These are phyloP conservation scores for Salix viminalis DNA, from an alignment of 345 rosid genomes.

Conservation along the genomic window DNA sequence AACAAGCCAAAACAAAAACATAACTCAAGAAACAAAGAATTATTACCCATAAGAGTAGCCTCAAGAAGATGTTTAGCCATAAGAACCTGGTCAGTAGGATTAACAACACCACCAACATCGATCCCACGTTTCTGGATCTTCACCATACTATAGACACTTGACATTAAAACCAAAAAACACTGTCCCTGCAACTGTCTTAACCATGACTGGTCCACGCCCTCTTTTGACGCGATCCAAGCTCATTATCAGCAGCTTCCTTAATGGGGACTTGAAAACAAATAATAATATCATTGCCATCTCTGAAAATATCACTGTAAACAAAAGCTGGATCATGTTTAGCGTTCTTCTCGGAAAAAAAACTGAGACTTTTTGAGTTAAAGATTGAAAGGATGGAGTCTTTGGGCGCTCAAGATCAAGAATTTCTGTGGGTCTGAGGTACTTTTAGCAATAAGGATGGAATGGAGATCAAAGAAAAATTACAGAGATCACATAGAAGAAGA, in stretches of 20 bases:
- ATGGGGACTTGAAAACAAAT: conserved; percentile 28
- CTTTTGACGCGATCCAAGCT: conserved; percentile 27
- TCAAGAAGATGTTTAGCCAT: conserved; percentile 30
- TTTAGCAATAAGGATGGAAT: not conserved
- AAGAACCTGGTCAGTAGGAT: conserved; percentile 35
- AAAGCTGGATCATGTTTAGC: conserved; percentile 25
- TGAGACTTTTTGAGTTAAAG: too few relatives aligned
- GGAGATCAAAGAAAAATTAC: not conserved
- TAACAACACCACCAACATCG: conserved; percentile 13
- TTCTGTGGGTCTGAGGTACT: not conserved
- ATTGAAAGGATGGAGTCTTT: not conserved
- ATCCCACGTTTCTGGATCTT: conserved; percentile 26
- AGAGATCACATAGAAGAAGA: not conserved
- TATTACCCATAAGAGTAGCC: conserved; percentile 33
- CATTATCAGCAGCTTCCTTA: conserved; percentile 28
- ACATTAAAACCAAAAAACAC: conserved; percentile 19
- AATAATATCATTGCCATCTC: conserved; percentile 27
- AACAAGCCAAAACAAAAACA: not conserved
- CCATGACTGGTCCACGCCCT: conserved; percentile 32
- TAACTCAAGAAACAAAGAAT: not conserved
- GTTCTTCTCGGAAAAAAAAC: not conserved
- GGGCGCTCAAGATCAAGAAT: not conserved
- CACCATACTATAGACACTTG: conserved; percentile 25
- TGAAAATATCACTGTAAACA: conserved; percentile 22
- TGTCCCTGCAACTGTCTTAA: conserved; percentile 31